Base-by-base conservation (phyloP, 1,284 basidiomycete genomes). In the Ceratobasidium sp. region DNA sequence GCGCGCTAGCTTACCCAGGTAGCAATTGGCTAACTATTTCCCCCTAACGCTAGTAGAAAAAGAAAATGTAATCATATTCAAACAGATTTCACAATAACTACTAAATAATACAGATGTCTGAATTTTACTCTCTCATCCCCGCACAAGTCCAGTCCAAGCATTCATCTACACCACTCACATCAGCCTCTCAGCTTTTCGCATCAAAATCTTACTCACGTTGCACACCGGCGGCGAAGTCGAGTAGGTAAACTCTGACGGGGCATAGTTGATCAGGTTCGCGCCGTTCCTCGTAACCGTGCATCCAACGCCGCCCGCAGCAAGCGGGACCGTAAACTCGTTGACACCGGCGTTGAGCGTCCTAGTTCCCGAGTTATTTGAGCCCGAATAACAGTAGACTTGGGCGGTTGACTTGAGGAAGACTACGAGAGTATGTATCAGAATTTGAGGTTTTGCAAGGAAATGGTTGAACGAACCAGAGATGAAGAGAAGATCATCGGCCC, bases 261-360 rank as follows among this genome's bases (percentile, higher is more conserved):
- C 25, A 29, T 29, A 29, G 25, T 73, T 34, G 46, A 73, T 49
- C 15, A 73, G n/a, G 1, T 1, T 62, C 25, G 32, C 70, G 7
- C 70, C 70, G 46, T 62, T 62, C 25, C 57, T 37, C 25, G 70
- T 64, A n/a, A 73, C 59, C 6, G 44, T 51, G 29, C 59, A 73
- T 25, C 57, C 70, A 25, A 73, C 70, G 2, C 70, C 70, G 51
- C 59, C 70, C 13, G 57, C n/a, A 15, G 57, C 29, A 46, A 73
- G 57, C 22, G 70, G 70, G 2, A 73, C 57, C 5, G 57, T 73
- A 40, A 73, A 64, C 37, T 73, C 70, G 59, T 73, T 73, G 8
- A 73, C 59, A 9, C 70, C 70, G 3, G 43, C 59, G 22, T 56
- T 64, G 34, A 73, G 34, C 4, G 22, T 73, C 57, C 40, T 73